Conservation (phyloP, 169 alveolate genomes). For the Eimeria falciformis region DNA sequence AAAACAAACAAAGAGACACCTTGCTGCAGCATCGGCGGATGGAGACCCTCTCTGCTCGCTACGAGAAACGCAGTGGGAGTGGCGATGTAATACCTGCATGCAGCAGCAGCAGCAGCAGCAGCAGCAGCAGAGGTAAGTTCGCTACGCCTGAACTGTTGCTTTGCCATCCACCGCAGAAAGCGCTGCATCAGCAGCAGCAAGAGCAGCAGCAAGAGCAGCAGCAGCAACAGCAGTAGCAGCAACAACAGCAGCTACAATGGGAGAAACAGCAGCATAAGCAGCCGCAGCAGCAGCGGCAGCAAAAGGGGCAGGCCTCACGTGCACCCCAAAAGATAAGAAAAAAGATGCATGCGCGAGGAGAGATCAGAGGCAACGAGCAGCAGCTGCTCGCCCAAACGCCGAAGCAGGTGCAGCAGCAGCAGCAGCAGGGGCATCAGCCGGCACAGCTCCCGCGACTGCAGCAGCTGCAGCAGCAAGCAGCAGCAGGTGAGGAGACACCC, state of each 20-base stretch:
- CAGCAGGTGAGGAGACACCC: conserved; percentile 33
- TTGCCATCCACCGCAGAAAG: not conserved
- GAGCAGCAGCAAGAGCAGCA: not conserved
- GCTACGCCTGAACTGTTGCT: not conserved
- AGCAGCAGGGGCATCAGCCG: conserved; percentile 33
- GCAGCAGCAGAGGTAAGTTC: conserved; percentile 8
- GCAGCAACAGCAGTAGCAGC: not conserved
- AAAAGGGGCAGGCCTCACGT: conserved; percentile 49
- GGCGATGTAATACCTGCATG: conserved; percentile 55
- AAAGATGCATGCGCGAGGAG: conserved; percentile 37
- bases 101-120: not conserved
- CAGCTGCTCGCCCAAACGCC: conserved; percentile 53
- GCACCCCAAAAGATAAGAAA: conserved; percentile 53
- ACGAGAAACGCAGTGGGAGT: conserved; percentile 33
- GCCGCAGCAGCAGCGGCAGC: not conserved
- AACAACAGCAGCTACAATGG: not conserved
- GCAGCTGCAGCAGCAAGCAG: conserved; percentile 12
- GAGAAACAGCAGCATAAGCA: conserved; percentile 15
- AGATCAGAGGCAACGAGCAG: conserved; percentile 29
- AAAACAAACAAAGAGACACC: conserved; percentile 33
- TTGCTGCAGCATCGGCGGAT: not conserved
- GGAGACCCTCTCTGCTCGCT: not conserved
- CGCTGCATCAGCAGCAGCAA: not conserved
- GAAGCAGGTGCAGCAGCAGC: conserved; percentile 52
- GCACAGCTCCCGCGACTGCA: not conserved